These are phyloP conservation scores for Penicillium sp. DNA, from an alignment of 2,329 filamentous ascomycete species.

Conservation along the genomic window DNA sequence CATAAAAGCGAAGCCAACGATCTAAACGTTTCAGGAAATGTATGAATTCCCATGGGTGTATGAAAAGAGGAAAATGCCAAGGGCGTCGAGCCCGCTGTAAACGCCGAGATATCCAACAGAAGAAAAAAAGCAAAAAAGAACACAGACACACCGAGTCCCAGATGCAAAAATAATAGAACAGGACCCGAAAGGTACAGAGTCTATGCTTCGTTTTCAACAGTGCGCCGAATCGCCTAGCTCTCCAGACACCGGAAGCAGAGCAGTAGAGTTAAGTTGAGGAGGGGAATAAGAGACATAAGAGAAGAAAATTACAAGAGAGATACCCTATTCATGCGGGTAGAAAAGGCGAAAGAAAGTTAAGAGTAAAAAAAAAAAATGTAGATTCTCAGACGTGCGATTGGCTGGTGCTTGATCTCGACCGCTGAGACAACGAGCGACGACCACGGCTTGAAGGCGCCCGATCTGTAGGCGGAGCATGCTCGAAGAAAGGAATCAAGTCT, in stretches of 20 bases:
- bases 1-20: too few species aligned
- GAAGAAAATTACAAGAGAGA: not conserved
- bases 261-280: not conserved
- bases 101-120: constrained; percentile 6
- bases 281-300: not conserved
- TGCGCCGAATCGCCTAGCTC: not conserved
- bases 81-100: not conserved
- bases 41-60: too few species aligned
- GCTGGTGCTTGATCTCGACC: constrained; percentile 39
- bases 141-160: not conserved
- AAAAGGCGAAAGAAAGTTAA: not conserved
- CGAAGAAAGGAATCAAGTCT: constrained; percentile 45
- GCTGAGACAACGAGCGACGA: constrained; percentile 37
- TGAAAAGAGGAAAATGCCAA: not conserved
- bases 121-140: not conserved
- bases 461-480: constrained; percentile 38
- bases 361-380: not conserved
- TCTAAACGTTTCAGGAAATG: too few species aligned
- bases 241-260: constrained; percentile 5
- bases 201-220: constrained; percentile 7
- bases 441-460: constrained; percentile 37
- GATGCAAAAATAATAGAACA: constrained; percentile 8
- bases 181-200: constrained; percentile 4
- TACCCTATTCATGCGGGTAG: not conserved
- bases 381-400: constrained; percentile 23